Base-by-base conservation (phyloP, 1,284 basidiomycete genomes). In the Phellopilus nigrolimitatus region DNA sequence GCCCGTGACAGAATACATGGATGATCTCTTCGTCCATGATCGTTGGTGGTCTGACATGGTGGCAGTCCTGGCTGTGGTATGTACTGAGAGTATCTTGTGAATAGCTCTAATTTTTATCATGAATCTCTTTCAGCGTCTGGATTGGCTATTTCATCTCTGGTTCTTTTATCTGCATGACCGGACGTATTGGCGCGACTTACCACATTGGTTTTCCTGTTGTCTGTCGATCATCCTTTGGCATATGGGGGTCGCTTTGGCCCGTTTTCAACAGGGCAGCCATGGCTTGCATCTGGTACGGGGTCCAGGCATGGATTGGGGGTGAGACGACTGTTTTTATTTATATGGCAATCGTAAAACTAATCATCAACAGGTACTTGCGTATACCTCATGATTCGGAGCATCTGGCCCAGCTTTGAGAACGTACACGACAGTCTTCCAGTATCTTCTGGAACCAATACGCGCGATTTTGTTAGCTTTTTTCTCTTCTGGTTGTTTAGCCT, bases 131-230 rank as follows among this genome's bases (percentile, higher is more conserved):
- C 28, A 55, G 82, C 60, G 84, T 88, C 13, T 88, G 83, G 76
- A 63, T 91, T 45, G 89, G 88, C 1, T 93, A 91, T 63, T 72
- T 74, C 0, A 62, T 85, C 41, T 82, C 84, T 17, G 83, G 84
- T 0, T 80, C 82, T 1, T 84, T 94, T 66, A 77, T 93, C 52
- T 84, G 85, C 22, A 66, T 87, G 55, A 91, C 90, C 58, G 89
- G 87, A n/a, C 78, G 88, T 22, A 84, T 86, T 1, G 88, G 88
- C 44, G 85, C 87, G 3, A 72, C 87, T n/a, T 82, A 82, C 61
- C 87, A 89, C 62, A 69, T 91, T 60, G 87, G 82, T 6, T 94
- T 93, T 67, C 89, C 89, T 1, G 82, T 90, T 25, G 84, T 91
- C 15, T 76, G 79, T 21, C 76, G 87, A 30, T 82, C 80, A 10